Conservation (phyloP, 768 basidiomycete species). For the Xanthoconium purpureum region DNA sequence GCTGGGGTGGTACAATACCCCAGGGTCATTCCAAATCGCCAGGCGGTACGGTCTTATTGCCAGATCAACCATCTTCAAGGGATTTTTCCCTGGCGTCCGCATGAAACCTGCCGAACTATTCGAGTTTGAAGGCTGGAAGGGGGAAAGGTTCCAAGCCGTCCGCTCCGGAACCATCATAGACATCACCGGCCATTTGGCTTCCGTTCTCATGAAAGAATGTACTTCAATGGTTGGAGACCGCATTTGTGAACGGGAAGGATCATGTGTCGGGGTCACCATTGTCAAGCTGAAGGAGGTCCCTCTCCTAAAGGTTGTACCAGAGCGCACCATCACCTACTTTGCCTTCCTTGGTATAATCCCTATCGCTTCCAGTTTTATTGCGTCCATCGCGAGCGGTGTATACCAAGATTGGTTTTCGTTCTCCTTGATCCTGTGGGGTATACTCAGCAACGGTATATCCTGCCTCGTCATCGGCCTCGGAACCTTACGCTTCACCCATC, state of each 20-base stretch:
- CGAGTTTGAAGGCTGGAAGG: no score
- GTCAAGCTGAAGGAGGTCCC: neutral
- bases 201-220: constrained; percentile 2
- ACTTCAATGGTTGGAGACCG: neutral
- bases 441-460: constrained; percentile 27
- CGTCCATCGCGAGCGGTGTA: constrained; percentile 16
- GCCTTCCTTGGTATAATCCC: constrained; percentile 15
- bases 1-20: no score
- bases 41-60: no score
- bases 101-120: no score
- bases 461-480: constrained; percentile 14
- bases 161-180: no score
- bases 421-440: constrained; percentile 27
- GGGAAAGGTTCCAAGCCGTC: no score
- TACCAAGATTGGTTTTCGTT: constrained; percentile 25
- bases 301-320: neutral
- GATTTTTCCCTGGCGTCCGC: no score
- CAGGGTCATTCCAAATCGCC: no score
- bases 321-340: neutral
- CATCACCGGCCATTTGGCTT: neutral
- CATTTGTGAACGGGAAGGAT: neutral
- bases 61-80: no score
- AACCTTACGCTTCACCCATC: no score
- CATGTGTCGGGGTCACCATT: neutral
- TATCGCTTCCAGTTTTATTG: constrained; percentile 14